Base-by-base conservation (phyloP, 257 asterid species). In the Cynanchum wilfordii region DNA sequence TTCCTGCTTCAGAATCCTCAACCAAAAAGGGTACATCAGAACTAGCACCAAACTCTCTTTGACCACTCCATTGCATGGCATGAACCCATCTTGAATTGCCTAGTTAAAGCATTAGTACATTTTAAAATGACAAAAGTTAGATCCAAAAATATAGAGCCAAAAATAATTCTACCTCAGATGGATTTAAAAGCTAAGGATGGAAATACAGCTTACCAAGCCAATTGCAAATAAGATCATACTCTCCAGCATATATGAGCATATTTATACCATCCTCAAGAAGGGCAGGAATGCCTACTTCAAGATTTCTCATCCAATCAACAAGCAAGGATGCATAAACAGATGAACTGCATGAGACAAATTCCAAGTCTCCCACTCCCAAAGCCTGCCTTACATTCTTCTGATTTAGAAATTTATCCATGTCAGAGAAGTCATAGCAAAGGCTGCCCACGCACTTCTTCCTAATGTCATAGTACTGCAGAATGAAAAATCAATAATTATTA, bases 21-120 rank as follows among this genome's bases (percentile, higher is more conserved):
- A 93, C 96, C 77, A 83, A 80, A 73, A 93, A 93, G 71, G 95
- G 84, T 68, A 84, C 83, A 72, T 86, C 92, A 66, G 89, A 30
- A 65, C 96, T 82, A 59, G 85, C 82, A 62, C 66, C 82, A 51
- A 90, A 93, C 77, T 86, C 96, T 30, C 89, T 82, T 80, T 88
- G 87, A 65, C 98, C 97, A 75, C 84, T 83, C 98, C 98, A 93
- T 83, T 90, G 84, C 98, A 93, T 93, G 59, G 95, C 90, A 64
- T 90, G 95, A 71, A 93, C 98, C 98, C 98, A 93, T 74, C 98
- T 93, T 58, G 96, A 90, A 79, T 90, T 93, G 80, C 98, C 98
- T 93, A 52, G 69, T 51, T n/a, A 24, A 63, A 22, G 58, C n/a
- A 57, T 42, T 66, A 64, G 10, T 4, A 50, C 12, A 56, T 13